Percentiles rank a stretch among this genome's conserved stretches.
These are phyloP conservation scores for Sporothrix pseudoabietina DNA, from an alignment of 2,329 filamentous ascomycete genomes.

Conservation along the genomic window DNA sequence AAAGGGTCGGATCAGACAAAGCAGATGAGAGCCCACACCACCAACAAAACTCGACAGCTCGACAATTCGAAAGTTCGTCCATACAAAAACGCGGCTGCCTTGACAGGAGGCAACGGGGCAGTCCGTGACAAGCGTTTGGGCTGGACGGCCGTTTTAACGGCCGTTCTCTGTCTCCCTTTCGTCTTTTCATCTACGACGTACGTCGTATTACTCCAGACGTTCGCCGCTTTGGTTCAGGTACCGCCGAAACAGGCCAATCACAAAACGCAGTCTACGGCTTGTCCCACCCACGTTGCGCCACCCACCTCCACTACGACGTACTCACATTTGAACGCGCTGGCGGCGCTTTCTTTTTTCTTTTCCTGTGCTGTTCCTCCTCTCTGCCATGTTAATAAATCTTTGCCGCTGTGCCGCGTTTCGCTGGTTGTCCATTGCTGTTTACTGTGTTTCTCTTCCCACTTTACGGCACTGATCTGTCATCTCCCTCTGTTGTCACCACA, in stretches of 20 bases:
- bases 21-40: constrained; percentile 11
- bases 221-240: constrained; percentile 8
- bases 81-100: not conserved
- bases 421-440: not conserved
- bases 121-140: not conserved
- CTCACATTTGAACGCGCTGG: not conserved
- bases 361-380: not conserved
- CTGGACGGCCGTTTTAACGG: not conserved
- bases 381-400: not conserved
- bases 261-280: not conserved
- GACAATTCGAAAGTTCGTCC: not conserved
- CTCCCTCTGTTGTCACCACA: not conserved
- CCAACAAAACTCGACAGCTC: not conserved
- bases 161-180: not conserved
- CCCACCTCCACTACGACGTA: not conserved
- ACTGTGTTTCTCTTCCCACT: not conserved
- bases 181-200: too few species aligned
- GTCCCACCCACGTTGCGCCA: constrained; percentile 24
- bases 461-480: not conserved
- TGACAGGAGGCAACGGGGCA: not conserved
- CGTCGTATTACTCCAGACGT: not conserved
- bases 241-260: constrained; percentile 14
- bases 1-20: not conserved
- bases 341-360: constrained; percentile 6
- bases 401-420: constrained; percentile 14